Conservation (phyloP, 139 green algal species). For the Coccomyxa sp. region DNA sequence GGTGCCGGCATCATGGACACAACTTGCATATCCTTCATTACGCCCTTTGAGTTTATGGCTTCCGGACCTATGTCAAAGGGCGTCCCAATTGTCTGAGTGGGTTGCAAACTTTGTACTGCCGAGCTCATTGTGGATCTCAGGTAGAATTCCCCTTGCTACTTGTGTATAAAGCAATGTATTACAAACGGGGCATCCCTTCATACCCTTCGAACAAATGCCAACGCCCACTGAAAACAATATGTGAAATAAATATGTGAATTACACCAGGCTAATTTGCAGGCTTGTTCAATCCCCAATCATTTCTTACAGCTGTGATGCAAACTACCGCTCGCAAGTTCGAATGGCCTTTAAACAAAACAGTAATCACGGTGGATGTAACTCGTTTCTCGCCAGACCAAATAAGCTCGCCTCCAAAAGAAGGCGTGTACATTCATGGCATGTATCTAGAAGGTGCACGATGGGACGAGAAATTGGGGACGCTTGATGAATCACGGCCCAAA, state of each 20-base stretch:
- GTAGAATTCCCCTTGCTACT: background rate
- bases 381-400: constrained; percentile 83
- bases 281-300: constrained; percentile 93
- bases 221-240: constrained; percentile 16
- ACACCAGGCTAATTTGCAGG: constrained; percentile 13
- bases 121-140: constrained; percentile 79
- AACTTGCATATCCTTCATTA: constrained; percentile 77
- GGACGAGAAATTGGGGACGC: constrained; percentile 80
- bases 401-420: constrained; percentile 73
- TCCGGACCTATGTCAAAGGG: constrained; percentile 65
- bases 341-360: constrained; percentile 86
- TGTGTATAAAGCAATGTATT: background rate
- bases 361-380: constrained; percentile 76
- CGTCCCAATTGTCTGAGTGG: constrained; percentile 84
- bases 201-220: too few species aligned
- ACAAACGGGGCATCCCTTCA: too few species aligned
- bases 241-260: background rate
- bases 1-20: constrained; percentile 66
- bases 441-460: constrained; percentile 88
- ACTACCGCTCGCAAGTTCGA: constrained; percentile 85
- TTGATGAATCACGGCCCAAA: constrained; percentile 84
- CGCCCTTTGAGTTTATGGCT: constrained; percentile 67
- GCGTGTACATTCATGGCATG: constrained; percentile 84
- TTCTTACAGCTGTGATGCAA: constrained; percentile 92
- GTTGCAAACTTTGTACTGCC: constrained; percentile 70